phyloP scores from a whole-genome alignment of 345 rosid genomes.

The rapeseed (Brassica napus) region Da-Ae NC_063442.1:35829501-35830000 shows the following conservation, averaged over 20 bases:
- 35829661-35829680: background rate
- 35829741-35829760: background rate
- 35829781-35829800: constrained; percentile 5
- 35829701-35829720: background rate
- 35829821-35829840: constrained; percentile 20
- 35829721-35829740: constrained; percentile 8
- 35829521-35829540: background rate
- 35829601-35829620: too few species aligned
- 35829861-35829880: background rate
- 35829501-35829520: background rate
- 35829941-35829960: constrained; percentile 27
- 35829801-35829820: constrained; percentile 6
- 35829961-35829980: constrained; percentile 38
- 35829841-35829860: background rate
- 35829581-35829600: background rate
- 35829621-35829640: background rate
- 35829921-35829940: constrained; percentile 37
- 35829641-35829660: background rate
- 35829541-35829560: background rate
- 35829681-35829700: background rate
- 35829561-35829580: background rate
- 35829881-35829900: background rate
- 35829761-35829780: background rate
- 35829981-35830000: constrained; percentile 35
- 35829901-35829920: background rate